Evolutionary conservation across 805 yeast species (phyloP).

Genomic region (Myxozyma vanderwaltii): DNA sequence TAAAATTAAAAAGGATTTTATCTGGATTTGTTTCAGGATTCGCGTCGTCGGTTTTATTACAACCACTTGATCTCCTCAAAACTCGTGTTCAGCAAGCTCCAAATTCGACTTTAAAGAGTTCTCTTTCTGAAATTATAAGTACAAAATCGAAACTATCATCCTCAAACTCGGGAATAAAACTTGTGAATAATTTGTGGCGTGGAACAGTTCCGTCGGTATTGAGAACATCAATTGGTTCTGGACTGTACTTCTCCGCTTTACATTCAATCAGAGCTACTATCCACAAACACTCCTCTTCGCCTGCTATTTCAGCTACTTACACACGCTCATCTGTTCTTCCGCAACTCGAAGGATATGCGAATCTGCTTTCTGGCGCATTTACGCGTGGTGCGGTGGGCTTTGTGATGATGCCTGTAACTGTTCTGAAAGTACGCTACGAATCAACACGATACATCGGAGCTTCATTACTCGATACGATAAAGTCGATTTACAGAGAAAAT

Average conservation of each 20-base stretch:
- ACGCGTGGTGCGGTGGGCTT: constrained; percentile 83
- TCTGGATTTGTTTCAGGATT: constrained; percentile 89
- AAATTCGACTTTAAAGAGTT: constrained; percentile 1
- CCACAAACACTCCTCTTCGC: neutral
- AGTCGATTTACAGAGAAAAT: constrained; percentile 54
- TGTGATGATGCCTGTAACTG: constrained; percentile 91
- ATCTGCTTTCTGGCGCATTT: constrained; percentile 72
- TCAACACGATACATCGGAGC: constrained; percentile 72
- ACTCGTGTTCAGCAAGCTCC: constrained; percentile 74
- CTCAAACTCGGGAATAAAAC: constrained; percentile 12
- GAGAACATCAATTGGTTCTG: constrained; percentile 89
- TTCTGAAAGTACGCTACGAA: constrained; percentile 85
- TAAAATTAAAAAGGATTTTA: constrained; percentile 47
- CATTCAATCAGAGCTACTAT: constrained; percentile 55
- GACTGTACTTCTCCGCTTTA: constrained; percentile 75
- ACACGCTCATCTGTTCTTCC: constrained; percentile 58
- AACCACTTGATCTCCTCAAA: constrained; percentile 86
- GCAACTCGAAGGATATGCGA: constrained; percentile 65
- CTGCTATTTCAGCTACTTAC: neutral
- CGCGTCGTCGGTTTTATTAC: constrained; percentile 74
- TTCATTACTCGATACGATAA: constrained; percentile 62
- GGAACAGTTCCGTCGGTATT: constrained; percentile 91
- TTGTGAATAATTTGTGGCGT: constrained; percentile 63
- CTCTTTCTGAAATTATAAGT: constrained; percentile 11
- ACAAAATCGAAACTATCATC: neutral